These are phyloP conservation scores for Aureobasidium zeae DNA, from an alignment of 2,329 filamentous ascomycete genomes.

Conservation along the genomic window DNA sequence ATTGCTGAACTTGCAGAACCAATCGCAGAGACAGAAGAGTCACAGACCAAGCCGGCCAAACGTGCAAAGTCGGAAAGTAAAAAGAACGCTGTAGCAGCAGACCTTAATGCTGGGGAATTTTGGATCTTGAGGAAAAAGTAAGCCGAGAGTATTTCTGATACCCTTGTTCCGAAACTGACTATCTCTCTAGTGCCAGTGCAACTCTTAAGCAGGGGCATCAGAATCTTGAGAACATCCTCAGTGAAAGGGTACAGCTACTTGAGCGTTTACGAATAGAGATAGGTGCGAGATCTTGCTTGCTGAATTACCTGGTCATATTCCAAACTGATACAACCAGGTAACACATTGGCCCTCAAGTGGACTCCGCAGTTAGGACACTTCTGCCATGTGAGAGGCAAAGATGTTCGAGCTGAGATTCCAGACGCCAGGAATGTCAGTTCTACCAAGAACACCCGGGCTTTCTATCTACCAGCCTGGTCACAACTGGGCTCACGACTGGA, in stretches of 20 bases:
- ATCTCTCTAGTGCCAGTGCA: constrained; percentile 48
- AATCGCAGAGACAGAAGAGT: constrained; percentile 27
- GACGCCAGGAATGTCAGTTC: constrained; percentile 56
- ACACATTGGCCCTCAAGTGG: constrained; percentile 70
- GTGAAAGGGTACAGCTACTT: constrained; percentile 53
- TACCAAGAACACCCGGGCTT: constrained; percentile 74
- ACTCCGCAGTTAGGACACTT: constrained; percentile 80
- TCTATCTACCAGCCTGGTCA: constrained; percentile 79
- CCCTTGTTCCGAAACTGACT: neutral
- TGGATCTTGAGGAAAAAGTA: constrained; percentile 52
- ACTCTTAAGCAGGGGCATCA: constrained; percentile 58
- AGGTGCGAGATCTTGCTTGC: constrained; percentile 18
- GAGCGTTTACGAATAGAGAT: constrained; percentile 54
- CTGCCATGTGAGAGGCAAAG: constrained; percentile 79
- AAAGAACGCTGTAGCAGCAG: constrained; percentile 12
- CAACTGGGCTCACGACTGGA: constrained; percentile 70
- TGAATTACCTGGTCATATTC: neutral
- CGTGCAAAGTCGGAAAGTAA: constrained; percentile 5
- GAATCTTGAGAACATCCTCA: constrained; percentile 50
- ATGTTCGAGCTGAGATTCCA: constrained; percentile 42
- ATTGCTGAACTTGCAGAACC: constrained; percentile 65
- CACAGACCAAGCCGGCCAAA: constrained; percentile 16
- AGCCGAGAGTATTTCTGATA: neutral
- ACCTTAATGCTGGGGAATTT: constrained; percentile 36
- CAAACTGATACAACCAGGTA: constrained; percentile 18